phyloP scores from a whole-genome alignment of 768 basidiomycete species.

The Crepidotus variabilis region DNA sequence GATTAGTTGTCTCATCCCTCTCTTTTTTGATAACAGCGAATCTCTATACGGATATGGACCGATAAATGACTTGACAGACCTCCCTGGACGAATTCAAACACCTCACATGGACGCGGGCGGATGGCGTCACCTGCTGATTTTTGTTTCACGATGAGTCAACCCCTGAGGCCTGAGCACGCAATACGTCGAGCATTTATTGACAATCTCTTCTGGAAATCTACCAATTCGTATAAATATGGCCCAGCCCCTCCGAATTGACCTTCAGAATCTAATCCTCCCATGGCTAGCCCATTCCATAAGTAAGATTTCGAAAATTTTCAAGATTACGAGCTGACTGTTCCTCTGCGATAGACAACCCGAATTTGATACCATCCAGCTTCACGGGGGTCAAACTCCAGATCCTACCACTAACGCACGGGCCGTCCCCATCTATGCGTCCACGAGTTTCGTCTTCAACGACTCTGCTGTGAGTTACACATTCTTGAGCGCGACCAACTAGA shows the following conservation, averaged over 20 bases:
- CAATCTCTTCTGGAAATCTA: not conserved
- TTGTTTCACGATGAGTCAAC: not conserved
- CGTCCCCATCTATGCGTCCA: constrained; percentile 72
- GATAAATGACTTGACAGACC: not conserved
- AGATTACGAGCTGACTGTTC: not conserved
- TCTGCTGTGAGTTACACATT: constrained; percentile 77
- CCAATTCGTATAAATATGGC: not conserved
- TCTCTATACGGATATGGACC: not conserved
- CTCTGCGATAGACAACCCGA: constrained; percentile 55
- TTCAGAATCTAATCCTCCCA: constrained; percentile 7
- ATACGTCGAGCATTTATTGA: not conserved
- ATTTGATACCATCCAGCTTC: constrained; percentile 78
- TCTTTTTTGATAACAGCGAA: too few relatives aligned
- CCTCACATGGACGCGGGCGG: not conserved
- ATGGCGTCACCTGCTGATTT: not conserved
- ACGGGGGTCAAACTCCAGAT: constrained; percentile 69
- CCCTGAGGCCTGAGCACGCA: not conserved
- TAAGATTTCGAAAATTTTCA: constrained; percentile 10
- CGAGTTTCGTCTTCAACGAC: constrained; percentile 74
- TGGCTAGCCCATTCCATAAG: constrained; percentile 37
- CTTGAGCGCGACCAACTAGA: constrained; percentile 59
- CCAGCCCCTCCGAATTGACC: not conserved
- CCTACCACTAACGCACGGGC: constrained; percentile 68
- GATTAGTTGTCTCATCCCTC: too few relatives aligned
- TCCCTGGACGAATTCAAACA: not conserved